A percentile compares a stretch with the other conserved stretches of the same genome.
Evolutionary conservation across 202 grass and related monocot species (phyloP).

Genomic region (Zizania palustris): DNA sequence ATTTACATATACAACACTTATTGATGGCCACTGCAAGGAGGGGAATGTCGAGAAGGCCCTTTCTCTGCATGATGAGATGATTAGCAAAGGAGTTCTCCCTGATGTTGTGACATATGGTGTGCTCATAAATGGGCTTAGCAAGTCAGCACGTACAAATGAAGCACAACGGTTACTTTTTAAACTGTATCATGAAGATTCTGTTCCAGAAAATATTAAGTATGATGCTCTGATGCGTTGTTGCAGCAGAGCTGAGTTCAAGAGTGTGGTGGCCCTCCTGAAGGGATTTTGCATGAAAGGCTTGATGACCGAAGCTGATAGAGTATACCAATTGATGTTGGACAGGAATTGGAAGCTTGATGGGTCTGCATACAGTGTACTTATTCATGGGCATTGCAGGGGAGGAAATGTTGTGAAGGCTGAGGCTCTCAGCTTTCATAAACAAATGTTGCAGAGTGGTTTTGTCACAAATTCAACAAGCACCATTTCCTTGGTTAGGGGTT

Average conservation of each 20-base stretch:
- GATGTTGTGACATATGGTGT: constrained; percentile 87
- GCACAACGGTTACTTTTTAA: constrained; percentile 71
- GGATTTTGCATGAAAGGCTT: constrained; percentile 88
- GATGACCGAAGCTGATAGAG: constrained; percentile 82
- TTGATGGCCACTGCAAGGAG: constrained; percentile 68
- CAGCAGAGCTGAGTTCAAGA: constrained; percentile 65
- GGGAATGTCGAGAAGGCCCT: constrained; percentile 63
- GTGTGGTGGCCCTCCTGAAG: constrained; percentile 74
- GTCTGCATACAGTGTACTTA: constrained; percentile 65
- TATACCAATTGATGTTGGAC: constrained; percentile 62
- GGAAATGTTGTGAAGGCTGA: constrained; percentile 64
- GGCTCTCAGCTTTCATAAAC: constrained; percentile 65
- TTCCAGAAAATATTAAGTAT: constrained; percentile 66
- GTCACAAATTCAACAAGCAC: constrained; percentile 61
- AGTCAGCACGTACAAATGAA: constrained; percentile 70
- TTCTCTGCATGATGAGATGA: constrained; percentile 71
- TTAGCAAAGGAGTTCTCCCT: constrained; percentile 63
- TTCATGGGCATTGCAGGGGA: constrained; percentile 77
- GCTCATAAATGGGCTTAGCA: constrained; percentile 81
- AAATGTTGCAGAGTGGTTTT: constrained; percentile 73
- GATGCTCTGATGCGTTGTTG: constrained; percentile 65
- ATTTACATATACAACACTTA: constrained; percentile 72
- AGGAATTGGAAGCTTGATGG: constrained; percentile 64
- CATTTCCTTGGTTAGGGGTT: constrained; percentile 66
- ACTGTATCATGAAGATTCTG: constrained; percentile 55